Base-by-base conservation (phyloP, 1,139 yeast genomes). In the Protomyces lactucae-debilis region DNA sequence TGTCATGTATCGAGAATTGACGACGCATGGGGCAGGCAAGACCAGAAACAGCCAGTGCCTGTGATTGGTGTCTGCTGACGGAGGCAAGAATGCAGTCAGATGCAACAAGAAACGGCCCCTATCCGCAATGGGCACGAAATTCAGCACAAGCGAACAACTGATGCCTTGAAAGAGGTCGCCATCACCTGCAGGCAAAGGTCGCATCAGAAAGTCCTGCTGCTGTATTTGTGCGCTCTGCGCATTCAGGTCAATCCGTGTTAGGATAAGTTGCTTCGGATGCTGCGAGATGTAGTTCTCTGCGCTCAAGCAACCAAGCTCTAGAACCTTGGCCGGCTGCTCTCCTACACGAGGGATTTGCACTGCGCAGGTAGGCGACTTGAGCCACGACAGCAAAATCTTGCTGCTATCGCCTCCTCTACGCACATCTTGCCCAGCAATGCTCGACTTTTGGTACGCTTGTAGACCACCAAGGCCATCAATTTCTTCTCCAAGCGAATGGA, bases 391-490 rank as follows among this genome's bases (percentile, higher is more conserved):
- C 57, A 90, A 75, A 66, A 82, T 77, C 70, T 86, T 88, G 0
- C 96, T 89, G 0, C 97, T 88, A 73, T 92, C 98, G 1, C 97
- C 96, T 0, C 98, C 98, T 67, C 98, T 76, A 55, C 81, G 80
- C 0, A 76, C 75, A 67, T 84, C 83, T 71, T 92, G 98, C 0
- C 98, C 98, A 61, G 85, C 83, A 0, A 88, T 83, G 0, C 96
- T 89, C 0, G 98, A 97, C 16, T 81, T 76, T 71, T 92, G 98
- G 6, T 83, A 82, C 66, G 64, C 66, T 12, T 83, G 79, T 1
- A 89, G 73, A 0, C 96, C 96, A 1, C 95, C 95, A 61, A 84
- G 77, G 61, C 76, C 79, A 9, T 77, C 76, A 2, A 85, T 79
- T 72, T 87, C 91, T 1, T 80, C 80, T 70, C 84, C 87, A 9